Conservation (phyloP, 2,329 filamentous ascomycete species). For the Colletotrichum musicola region DNA sequence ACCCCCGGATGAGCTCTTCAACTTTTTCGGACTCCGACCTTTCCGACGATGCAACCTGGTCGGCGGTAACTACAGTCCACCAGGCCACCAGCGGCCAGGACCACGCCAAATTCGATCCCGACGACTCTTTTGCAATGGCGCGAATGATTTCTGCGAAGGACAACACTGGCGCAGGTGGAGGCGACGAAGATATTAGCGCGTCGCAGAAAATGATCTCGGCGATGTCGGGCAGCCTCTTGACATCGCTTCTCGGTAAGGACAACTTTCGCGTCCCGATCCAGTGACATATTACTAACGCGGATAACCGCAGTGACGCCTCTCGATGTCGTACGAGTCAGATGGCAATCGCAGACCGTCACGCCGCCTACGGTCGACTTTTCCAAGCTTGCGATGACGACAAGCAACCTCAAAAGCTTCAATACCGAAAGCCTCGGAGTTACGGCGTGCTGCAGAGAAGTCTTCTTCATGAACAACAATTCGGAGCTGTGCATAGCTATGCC, state of each 20-base stretch:
- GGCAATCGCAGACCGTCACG: conserved; percentile 82
- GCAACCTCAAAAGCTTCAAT: conserved; percentile 77
- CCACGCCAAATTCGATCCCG: conserved; percentile 46
- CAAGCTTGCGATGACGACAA: conserved; percentile 66
- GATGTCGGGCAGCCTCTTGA: conserved; percentile 89
- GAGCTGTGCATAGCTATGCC: conserved; percentile 83
- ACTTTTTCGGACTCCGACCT: conserved; percentile 21
- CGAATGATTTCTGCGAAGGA: conserved; percentile 44
- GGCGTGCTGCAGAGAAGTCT: conserved; percentile 95
- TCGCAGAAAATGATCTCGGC: conserved; percentile 96
- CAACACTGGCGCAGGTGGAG: conserved; percentile 41
- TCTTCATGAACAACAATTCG: conserved; percentile 90
- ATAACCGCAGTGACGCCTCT: conserved; percentile 84
- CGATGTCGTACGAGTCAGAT: conserved; percentile 93
- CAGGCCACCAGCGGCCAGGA: conserved; percentile 41
- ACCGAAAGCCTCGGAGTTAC: conserved; percentile 88
- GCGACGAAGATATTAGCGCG: conserved; percentile 77
- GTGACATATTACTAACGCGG: conserved; percentile 25
- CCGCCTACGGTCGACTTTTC: conserved; percentile 66
- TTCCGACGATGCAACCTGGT: conserved; percentile 37
- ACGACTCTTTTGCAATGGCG: conserved; percentile 47
- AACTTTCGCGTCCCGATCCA: not conserved
- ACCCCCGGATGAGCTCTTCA: conserved; percentile 12
- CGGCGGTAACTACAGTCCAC: conserved; percentile 35
- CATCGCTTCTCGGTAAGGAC: conserved; percentile 83